A percentile compares a stretch with the other conserved stretches of the same genome.
phyloP scores from a whole-genome alignment of 345 rosid genomes.

The Eucalyptus fibrosa region DNA sequence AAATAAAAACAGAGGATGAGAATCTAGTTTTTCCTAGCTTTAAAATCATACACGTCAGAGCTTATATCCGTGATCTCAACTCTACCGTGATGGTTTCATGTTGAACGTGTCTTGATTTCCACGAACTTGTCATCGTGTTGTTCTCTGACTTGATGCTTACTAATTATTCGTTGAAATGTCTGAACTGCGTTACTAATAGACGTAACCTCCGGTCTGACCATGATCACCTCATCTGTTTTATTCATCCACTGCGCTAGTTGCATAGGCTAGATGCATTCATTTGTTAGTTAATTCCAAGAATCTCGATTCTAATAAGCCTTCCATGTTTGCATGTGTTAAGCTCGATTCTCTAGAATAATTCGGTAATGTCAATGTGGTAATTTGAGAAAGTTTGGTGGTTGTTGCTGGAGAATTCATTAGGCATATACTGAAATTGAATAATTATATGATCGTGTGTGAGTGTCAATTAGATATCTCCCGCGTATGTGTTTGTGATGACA shows the following conservation, averaged over 20 bases:
- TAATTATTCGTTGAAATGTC: too few relatives aligned
- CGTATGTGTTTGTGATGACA: background rate
- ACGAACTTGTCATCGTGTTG: too few relatives aligned
- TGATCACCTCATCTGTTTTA: background rate
- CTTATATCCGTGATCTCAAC: background rate
- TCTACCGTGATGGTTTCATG: too few relatives aligned
- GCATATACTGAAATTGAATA: background rate
- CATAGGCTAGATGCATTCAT: background rate
- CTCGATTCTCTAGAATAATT: background rate
- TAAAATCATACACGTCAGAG: background rate
- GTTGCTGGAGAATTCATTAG: background rate
- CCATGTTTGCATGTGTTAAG: background rate
- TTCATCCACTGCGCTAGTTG: background rate
- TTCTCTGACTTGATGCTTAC: background rate
- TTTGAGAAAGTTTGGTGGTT: background rate
- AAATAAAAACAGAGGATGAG: background rate
- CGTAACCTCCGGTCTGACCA: background rate
- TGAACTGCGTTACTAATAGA: too few relatives aligned
- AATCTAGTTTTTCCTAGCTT: background rate
- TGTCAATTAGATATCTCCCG: background rate
- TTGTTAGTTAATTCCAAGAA: background rate
- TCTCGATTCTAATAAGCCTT: background rate
- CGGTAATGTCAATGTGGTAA: background rate
- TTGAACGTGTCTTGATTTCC: too few relatives aligned
- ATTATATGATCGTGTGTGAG: background rate